phyloP scores from a whole-genome alignment of 768 basidiomycete species.

The Tricholoma terreum region DNA sequence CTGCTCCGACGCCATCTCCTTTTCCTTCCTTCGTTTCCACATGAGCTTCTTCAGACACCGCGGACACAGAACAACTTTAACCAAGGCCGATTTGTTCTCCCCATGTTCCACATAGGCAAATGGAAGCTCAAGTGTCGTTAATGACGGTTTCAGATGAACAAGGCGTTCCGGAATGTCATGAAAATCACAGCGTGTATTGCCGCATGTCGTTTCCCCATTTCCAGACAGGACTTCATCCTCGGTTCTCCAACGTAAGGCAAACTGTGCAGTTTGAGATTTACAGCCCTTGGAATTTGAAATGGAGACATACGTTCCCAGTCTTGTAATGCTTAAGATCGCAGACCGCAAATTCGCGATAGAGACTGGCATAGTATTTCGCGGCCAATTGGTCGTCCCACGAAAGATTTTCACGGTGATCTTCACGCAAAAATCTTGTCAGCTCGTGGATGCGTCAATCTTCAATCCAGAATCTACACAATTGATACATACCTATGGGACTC shows the following conservation, averaged over 20 bases:
- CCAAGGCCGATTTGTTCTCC: conserved; percentile 72
- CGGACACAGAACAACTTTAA: conserved; percentile 86
- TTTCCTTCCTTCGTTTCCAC: conserved; percentile 78
- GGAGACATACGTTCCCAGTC: conserved; percentile 68
- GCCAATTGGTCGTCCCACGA: conserved; percentile 88
- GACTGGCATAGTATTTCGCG: conserved; percentile 78
- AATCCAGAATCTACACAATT: background rate
- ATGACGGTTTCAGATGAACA: conserved; percentile 16
- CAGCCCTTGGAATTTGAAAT: background rate
- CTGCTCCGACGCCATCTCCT: conserved; percentile 25
- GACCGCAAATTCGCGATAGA: conserved; percentile 90
- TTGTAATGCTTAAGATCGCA: conserved; percentile 97
- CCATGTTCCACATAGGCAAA: conserved; percentile 86
- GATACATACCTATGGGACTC: conserved; percentile 59
- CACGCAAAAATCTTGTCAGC: conserved; percentile 67
- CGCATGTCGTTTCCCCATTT: conserved; percentile 85
- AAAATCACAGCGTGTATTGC: conserved; percentile 77
- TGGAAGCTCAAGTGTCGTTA: conserved; percentile 84
- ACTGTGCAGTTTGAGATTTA: conserved; percentile 36
- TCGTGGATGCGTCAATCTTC: conserved; percentile 1
- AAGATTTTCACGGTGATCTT: conserved; percentile 48
- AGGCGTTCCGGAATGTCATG: conserved; percentile 40
- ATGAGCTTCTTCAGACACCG: conserved; percentile 80
- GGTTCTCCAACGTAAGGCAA: conserved; percentile 92
- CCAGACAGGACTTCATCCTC: conserved; percentile 86